Conservation (phyloP, 371 early-diverging fungal species). For the Rhizopus sp. region DNA sequence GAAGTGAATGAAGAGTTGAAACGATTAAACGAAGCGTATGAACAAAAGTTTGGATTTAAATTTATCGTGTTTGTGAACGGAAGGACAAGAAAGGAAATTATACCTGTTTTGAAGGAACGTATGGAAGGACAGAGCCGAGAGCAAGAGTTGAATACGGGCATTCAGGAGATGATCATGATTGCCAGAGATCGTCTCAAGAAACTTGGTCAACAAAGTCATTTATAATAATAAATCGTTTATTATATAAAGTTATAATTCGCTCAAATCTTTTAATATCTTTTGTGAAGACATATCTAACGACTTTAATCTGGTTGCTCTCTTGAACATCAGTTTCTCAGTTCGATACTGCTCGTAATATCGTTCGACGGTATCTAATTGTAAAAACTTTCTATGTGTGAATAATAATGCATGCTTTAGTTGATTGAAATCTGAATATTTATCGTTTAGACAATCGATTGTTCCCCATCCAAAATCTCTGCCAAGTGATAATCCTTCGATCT, state of each 20-base stretch:
- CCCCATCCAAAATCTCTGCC: conserved; percentile 99
- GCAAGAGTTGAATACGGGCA: conserved; percentile 63
- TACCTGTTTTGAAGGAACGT: conserved; percentile 73
- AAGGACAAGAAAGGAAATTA: conserved; percentile 67
- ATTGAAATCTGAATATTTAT: conserved; percentile 82
- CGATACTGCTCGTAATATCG: conserved; percentile 89
- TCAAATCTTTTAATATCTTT: conserved; percentile 44
- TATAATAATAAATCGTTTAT: conserved; percentile 9
- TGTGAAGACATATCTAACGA: conserved; percentile 36
- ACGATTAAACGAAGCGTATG: conserved; percentile 70
- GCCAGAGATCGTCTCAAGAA: conserved; percentile 78
- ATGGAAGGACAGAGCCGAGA: conserved; percentile 52
- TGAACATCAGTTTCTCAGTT: conserved; percentile 73
- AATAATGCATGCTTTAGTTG: conserved; percentile 60
- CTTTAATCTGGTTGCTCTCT: conserved; percentile 46
- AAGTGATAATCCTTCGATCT: conserved; percentile 57
- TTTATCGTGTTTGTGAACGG: conserved; percentile 91
- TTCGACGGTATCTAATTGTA: conserved; percentile 85
- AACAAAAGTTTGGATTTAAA: conserved; percentile 83
- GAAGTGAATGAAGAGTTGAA: conserved; percentile 43
- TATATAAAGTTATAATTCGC: conserved; percentile 21
- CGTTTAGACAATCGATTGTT: conserved; percentile 82
- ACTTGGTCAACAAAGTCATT: conserved; percentile 25
- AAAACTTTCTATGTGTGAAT: conserved; percentile 74
- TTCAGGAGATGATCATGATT: conserved; percentile 76